Evolutionary conservation across 176 grass and related monocot genomes (phyloP).

Genomic region (Microstegium vimineum): DNA sequence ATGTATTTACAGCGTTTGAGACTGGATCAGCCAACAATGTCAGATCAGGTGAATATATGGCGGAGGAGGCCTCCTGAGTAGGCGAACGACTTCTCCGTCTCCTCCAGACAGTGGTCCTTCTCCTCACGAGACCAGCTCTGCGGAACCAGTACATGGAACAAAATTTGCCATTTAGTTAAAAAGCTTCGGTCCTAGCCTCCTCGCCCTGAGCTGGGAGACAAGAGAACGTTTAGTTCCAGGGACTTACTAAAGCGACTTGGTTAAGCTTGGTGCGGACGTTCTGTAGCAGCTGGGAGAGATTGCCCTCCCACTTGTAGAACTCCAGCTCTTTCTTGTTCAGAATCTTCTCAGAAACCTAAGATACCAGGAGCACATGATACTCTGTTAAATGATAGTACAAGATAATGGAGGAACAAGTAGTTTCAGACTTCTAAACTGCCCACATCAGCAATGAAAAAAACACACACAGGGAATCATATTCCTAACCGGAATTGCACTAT

Average conservation of each 20-base stretch:
- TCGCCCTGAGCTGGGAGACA: background rate
- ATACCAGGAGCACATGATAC: background rate
- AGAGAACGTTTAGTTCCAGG: background rate
- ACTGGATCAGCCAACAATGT: background rate
- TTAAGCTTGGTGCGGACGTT: constrained; percentile 79
- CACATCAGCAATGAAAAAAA: background rate
- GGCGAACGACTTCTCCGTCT: constrained; percentile 82
- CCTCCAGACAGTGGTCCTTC: constrained; percentile 83
- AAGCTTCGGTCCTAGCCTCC: background rate
- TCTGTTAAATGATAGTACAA: background rate
- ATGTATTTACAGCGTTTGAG: constrained; percentile 29
- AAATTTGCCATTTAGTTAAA: background rate
- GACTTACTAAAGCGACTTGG: constrained; percentile 63
- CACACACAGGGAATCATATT: background rate
- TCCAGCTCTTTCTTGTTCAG: constrained; percentile 90
- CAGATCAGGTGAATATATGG: constrained; percentile 61
- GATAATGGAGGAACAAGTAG: background rate
- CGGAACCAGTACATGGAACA: background rate
- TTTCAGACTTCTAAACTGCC: background rate
- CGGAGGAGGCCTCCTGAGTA: constrained; percentile 70
- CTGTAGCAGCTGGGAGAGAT: constrained; percentile 76
- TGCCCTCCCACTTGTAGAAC: constrained; percentile 94
- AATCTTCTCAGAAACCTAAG: constrained; percentile 86
- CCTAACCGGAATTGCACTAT: background rate
- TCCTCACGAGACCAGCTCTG: constrained; percentile 86